These are phyloP conservation scores for Hysterium pulicare DNA, from an alignment of 2,329 filamentous ascomycete species.

Conservation along the genomic window DNA sequence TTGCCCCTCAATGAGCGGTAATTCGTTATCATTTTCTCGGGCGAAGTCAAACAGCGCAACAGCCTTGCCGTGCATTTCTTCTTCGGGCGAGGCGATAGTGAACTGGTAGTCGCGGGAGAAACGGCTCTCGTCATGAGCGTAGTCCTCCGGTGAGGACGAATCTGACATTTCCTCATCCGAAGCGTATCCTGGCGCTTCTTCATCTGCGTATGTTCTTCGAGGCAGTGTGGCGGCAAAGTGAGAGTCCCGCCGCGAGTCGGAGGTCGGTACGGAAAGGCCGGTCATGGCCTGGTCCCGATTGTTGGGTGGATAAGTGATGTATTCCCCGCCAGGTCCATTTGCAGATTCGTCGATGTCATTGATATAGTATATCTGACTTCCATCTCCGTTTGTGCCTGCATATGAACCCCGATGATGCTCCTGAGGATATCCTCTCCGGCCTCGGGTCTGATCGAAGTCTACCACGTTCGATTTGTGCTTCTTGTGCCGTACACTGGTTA, in stretches of 20 bases:
- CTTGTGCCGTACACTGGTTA: slow-evolving; percentile 78
- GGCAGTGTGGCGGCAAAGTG: slow-evolving; percentile 51
- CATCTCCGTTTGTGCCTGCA: slow-evolving; percentile 59
- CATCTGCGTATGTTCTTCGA: slow-evolving; percentile 40
- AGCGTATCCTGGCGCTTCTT: slow-evolving; percentile 37
- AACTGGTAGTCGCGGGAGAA: slow-evolving; percentile 93
- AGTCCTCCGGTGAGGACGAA: slow-evolving; percentile 40
- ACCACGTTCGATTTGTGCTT: slow-evolving; percentile 63
- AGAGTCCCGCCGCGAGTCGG: slow-evolving; percentile 47
- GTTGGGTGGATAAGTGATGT: slow-evolving; percentile 71
- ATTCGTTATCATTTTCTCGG: slow-evolving; percentile 92
- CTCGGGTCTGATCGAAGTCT: slow-evolving; percentile 38
- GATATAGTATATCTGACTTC: slow-evolving; percentile 71
- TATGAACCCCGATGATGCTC: slow-evolving; percentile 44
- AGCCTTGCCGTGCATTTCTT: slow-evolving; percentile 96
- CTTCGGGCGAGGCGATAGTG: slow-evolving; percentile 89
- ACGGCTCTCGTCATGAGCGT: slow-evolving; percentile 63
- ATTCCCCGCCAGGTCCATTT: slow-evolving; percentile 74
- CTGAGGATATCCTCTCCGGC: slow-evolving; percentile 30
- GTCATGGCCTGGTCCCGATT: slow-evolving; percentile 33
- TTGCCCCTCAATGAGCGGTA: slow-evolving; percentile 88
- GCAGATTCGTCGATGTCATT: slow-evolving; percentile 63
- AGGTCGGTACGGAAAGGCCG: slow-evolving; percentile 24
- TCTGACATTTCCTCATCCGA: slow-evolving; percentile 50
- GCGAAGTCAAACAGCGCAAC: slow-evolving; percentile 94